Conservation (phyloP, 2,329 filamentous ascomycete species). For the Colletotrichum siamense region DNA sequence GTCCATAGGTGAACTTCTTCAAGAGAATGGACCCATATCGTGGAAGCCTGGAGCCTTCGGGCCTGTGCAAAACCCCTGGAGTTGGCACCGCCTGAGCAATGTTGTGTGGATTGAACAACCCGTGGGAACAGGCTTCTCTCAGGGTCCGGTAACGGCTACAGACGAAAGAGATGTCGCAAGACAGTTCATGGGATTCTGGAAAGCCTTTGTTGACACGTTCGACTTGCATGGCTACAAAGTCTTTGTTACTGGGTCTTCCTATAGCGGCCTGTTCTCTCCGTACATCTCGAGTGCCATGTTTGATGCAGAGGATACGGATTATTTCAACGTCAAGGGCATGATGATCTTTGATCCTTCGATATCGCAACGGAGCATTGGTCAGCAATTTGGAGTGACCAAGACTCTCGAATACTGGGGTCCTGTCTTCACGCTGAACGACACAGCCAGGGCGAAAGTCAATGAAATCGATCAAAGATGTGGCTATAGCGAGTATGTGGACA, state of each 20-base stretch:
- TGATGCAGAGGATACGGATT: constrained; percentile 65
- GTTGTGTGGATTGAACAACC: constrained; percentile 79
- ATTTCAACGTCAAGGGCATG: constrained; percentile 72
- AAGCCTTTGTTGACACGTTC: constrained; percentile 77
- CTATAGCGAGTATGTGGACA: constrained; percentile 63
- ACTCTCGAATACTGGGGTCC: constrained; percentile 65
- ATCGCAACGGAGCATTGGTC: constrained; percentile 52
- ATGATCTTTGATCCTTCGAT: constrained; percentile 76
- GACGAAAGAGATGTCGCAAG: constrained; percentile 70
- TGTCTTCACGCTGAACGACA: constrained; percentile 69
- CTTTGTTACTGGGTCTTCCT: constrained; percentile 77
- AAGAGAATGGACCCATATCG: constrained; percentile 77
- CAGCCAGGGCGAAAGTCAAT: constrained; percentile 57
- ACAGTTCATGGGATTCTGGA: constrained; percentile 81
- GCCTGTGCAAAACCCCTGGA: constrained; percentile 70
- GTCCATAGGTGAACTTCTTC: constrained; percentile 71
- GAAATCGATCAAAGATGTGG: constrained; percentile 62
- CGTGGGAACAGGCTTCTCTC: constrained; percentile 70
- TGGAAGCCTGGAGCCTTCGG: constrained; percentile 74
- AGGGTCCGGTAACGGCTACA: constrained; percentile 68
- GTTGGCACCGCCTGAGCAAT: constrained; percentile 79
- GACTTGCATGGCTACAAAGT: constrained; percentile 69
- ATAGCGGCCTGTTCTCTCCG: constrained; percentile 71
- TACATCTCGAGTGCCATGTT: constrained; percentile 79
- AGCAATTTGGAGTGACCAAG: constrained; percentile 54